Percentiles rank a stretch among this genome's conserved stretches.
Conservation (phyloP, 108 stramenopile genomes). For the Chaetoceros tenuissimus region DNA sequence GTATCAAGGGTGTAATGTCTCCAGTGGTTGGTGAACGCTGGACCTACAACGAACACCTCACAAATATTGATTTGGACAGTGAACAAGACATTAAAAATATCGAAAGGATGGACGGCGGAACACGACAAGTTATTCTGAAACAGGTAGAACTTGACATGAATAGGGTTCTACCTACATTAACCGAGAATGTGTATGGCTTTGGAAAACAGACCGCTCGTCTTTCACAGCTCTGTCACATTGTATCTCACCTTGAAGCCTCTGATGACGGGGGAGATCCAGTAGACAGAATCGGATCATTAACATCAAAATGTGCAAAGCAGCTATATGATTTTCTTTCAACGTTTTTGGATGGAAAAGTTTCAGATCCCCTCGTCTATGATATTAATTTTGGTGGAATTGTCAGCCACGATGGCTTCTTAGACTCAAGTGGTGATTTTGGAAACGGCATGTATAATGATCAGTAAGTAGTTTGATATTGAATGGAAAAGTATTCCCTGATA, state of each 20-base stretch:
- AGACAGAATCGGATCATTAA: not conserved
- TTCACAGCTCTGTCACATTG: constrained; percentile 74
- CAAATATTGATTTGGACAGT: constrained; percentile 33
- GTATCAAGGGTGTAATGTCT: constrained; percentile 72
- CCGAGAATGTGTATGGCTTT: constrained; percentile 67
- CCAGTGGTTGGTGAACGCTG: constrained; percentile 64
- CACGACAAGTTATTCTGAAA: constrained; percentile 23
- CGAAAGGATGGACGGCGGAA: not conserved
- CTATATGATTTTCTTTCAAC: constrained; percentile 19
- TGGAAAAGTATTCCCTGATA: not conserved
- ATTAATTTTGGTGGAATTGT: constrained; percentile 43
- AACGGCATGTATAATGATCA: constrained; percentile 41
- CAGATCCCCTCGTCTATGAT: constrained; percentile 35
- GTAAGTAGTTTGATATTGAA: not conserved
- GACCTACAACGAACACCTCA: constrained; percentile 62
- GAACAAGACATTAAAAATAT: constrained; percentile 36
- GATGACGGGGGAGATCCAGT: constrained; percentile 3
- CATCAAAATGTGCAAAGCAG: constrained; percentile 6
- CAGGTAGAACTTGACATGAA: constrained; percentile 53
- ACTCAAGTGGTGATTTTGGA: constrained; percentile 31
- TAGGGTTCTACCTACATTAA: constrained; percentile 39
- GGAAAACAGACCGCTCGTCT: constrained; percentile 74
- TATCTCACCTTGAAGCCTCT: constrained; percentile 19
- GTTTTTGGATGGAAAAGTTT: constrained; percentile 15
- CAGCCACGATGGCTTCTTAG: constrained; percentile 26